Conservation (phyloP, 1,139 yeast species). For the Zhuliangozyma blackwelliae region DNA sequence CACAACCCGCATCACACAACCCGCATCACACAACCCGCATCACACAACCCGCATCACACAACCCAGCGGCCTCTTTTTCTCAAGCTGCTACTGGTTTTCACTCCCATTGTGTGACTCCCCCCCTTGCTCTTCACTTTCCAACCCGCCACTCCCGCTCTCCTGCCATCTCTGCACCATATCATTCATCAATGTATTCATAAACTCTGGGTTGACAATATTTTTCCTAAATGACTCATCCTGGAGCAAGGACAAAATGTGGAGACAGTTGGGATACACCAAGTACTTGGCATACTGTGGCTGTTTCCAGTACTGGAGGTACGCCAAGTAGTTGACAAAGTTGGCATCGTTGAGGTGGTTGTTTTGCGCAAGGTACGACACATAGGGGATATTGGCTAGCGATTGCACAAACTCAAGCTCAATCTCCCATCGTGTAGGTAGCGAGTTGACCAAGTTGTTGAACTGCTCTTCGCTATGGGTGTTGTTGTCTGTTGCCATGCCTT, state of each 20-base stretch:
- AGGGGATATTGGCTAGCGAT: conserved; percentile 74
- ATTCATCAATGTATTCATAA: conserved; percentile 58
- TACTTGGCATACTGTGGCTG: conserved; percentile 61
- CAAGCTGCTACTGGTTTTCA: background rate
- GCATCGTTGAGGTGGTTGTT: conserved; percentile 60
- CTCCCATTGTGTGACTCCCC: background rate
- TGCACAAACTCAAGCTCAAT: conserved; percentile 81
- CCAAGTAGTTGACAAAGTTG: conserved; percentile 58
- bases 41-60: too few relatives aligned
- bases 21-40: background rate
- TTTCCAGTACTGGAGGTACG: conserved; percentile 73
- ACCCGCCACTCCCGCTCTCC: conserved; percentile 3
- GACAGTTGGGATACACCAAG: conserved; percentile 69
- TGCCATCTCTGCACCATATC: conserved; percentile 78
- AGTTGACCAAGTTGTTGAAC: conserved; percentile 15
- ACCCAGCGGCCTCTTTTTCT: background rate
- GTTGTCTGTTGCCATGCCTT: conserved; percentile 1
- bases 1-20: background rate
- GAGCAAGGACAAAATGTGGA: conserved; percentile 58
- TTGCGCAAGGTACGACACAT: conserved; percentile 71
- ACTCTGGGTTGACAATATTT: conserved; percentile 53
- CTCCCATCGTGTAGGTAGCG: conserved; percentile 73
- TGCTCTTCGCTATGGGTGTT: conserved; percentile 1
- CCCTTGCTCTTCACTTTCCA: background rate
- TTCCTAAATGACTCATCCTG: conserved; percentile 54